Conservation (phyloP, 73 alveolate species). For the Blepharisma japonicum region DNA sequence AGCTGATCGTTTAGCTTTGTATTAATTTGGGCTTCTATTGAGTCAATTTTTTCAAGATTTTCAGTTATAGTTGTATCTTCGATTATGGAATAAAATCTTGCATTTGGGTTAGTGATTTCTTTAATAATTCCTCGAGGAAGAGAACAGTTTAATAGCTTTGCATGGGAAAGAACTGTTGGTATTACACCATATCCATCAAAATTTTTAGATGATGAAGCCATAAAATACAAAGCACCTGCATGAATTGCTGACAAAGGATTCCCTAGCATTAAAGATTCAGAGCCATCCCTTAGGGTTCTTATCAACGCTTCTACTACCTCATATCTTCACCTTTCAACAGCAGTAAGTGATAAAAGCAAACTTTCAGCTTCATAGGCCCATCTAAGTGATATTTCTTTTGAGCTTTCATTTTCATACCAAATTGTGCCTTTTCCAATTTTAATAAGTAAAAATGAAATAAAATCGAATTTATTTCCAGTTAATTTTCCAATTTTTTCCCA, state of each 20-base stretch:
- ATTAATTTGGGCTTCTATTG: not conserved
- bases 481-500: not conserved
- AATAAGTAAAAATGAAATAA: not conserved
- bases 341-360: not conserved
- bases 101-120: not conserved
- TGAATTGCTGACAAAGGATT: not conserved
- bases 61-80: slow-evolving; percentile 22
- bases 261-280: not conserved
- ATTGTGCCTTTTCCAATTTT: not conserved
- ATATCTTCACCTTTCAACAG: not conserved
- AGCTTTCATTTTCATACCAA: not conserved
- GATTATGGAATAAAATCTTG: not conserved
- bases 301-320: not conserved
- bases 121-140: not conserved
- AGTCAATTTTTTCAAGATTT: not conserved
- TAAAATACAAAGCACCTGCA: slow-evolving; percentile 12
- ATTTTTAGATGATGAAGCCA: not conserved
- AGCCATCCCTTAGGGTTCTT: not conserved
- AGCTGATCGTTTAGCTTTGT: not conserved
- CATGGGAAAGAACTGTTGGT: not conserved
- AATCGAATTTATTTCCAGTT: not conserved
- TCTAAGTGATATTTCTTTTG: not conserved
- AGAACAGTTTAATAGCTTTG: not conserved
- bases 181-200: not conserved
- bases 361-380: slow-evolving; percentile 12